These are phyloP conservation scores for Candida quercuum DNA, from an alignment of 805 yeast species.

Conservation along the genomic window DNA sequence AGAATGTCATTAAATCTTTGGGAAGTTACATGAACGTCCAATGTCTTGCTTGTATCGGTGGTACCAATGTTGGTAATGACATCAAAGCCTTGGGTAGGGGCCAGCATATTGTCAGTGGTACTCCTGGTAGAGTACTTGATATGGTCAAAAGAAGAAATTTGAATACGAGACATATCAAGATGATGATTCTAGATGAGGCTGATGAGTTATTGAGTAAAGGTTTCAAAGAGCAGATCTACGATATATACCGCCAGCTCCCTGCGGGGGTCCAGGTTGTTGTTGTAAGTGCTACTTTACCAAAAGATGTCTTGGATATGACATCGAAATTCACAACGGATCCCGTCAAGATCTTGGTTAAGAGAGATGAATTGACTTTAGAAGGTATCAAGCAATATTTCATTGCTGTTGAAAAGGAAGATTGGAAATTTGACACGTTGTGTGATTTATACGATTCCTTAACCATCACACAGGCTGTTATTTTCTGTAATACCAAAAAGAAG, in stretches of 20 bases:
- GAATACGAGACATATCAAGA: slow-evolving; percentile 69
- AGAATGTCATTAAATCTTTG: slow-evolving; percentile 76
- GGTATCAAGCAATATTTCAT: slow-evolving; percentile 92
- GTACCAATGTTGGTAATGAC: slow-evolving; percentile 80
- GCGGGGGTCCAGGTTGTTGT: slow-evolving; percentile 86
- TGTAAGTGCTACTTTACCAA: slow-evolving; percentile 91
- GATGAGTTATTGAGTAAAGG: slow-evolving; percentile 93
- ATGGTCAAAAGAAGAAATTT: slow-evolving; percentile 81
- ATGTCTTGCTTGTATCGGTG: slow-evolving; percentile 93
- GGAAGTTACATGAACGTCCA: slow-evolving; percentile 86
- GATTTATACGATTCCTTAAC: slow-evolving; percentile 93
- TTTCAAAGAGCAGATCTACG: slow-evolving; percentile 92
- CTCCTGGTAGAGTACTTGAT: slow-evolving; percentile 94
- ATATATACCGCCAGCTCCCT: slow-evolving; percentile 81
- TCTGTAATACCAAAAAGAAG: slow-evolving; percentile 94
- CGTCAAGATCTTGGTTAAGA: slow-evolving; percentile 86
- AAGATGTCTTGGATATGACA: slow-evolving; percentile 88
- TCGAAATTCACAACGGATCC: slow-evolving; percentile 91
- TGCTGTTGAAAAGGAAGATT: slow-evolving; percentile 86
- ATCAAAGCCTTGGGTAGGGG: slow-evolving; percentile 70
- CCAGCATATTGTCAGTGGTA: slow-evolving; percentile 90
- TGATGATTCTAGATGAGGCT: slow-evolving; percentile 93
- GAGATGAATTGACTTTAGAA: slow-evolving; percentile 89
- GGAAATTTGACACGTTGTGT: slow-evolving; percentile 91
- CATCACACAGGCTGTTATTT: slow-evolving; percentile 95